Evolutionary conservation across 1,284 basidiomycete species (phyloP).

Genomic region (Marasmius fiardii): DNA sequence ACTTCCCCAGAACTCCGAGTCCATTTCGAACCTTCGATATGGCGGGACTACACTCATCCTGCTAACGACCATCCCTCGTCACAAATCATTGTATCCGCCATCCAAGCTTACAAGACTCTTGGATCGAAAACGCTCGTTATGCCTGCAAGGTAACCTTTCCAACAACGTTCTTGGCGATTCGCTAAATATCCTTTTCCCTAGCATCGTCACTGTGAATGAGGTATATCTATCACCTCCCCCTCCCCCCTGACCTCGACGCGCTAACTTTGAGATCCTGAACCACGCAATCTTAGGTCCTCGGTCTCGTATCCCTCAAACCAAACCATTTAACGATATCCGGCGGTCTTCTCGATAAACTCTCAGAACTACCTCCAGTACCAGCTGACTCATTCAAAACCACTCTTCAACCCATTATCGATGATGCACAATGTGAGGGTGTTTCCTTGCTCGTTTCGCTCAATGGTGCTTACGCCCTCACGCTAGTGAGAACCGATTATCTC

Average conservation of each 20-base stretch:
- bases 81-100: conserved; percentile 34
- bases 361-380: conserved; percentile 23
- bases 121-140: conserved; percentile 43
- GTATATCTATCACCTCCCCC: conserved; percentile 17
- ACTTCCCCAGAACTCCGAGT: conserved; percentile 39
- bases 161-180: background rate
- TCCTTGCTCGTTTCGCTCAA: conserved; percentile 4
- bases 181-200: conserved; percentile 13
- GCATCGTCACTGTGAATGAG: conserved; percentile 42
- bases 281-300: conserved; percentile 30
- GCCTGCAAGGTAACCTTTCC: conserved; percentile 41
- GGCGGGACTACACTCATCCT: conserved; percentile 39
- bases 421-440: background rate
- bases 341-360: conserved; percentile 39
- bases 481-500: conserved; percentile 30
- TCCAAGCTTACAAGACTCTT: conserved; percentile 32
- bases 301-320: conserved; percentile 37
- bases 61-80: conserved; percentile 41
- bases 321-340: conserved; percentile 46
- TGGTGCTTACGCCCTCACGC: background rate
- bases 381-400: conserved; percentile 11
- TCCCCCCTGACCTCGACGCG: background rate
- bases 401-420: background rate
- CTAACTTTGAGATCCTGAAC: background rate
- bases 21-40: conserved; percentile 39